These are phyloP conservation scores for Cladosporium sp. DNA, from an alignment of 2,329 filamentous ascomycete genomes.

Conservation along the genomic window DNA sequence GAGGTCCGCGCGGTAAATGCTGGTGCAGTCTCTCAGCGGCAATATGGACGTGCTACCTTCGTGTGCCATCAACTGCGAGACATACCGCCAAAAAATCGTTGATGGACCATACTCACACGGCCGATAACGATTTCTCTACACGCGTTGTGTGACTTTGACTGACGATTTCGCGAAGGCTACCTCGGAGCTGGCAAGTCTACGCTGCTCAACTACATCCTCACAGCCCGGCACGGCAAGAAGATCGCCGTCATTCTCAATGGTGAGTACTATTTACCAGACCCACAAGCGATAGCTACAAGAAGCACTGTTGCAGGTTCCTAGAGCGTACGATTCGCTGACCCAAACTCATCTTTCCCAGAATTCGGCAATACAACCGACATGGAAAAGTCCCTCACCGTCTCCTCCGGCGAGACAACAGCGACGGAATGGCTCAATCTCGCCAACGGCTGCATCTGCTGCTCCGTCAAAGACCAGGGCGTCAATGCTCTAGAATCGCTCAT, in stretches of 20 bases:
- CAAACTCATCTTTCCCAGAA: constrained; percentile 21
- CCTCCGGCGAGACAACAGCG: constrained; percentile 69
- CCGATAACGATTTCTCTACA: too few relatives aligned
- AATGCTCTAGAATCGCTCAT: constrained; percentile 94
- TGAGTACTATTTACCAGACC: constrained; percentile 28
- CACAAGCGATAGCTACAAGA: too few relatives aligned
- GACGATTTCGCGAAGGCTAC: constrained; percentile 59
- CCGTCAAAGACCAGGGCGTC: constrained; percentile 93
- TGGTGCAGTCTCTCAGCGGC: too few relatives aligned
- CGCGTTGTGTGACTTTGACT: background rate
- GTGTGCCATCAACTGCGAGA: too few relatives aligned
- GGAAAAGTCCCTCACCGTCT: constrained; percentile 91
- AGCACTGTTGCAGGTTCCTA: too few relatives aligned
- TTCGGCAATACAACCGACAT: constrained; percentile 68
- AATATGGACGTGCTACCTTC: too few relatives aligned
- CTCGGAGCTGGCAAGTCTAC: constrained; percentile 95
- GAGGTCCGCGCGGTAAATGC: too few relatives aligned
- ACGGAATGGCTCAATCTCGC: constrained; percentile 95
- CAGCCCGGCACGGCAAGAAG: constrained; percentile 91
- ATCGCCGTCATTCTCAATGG: constrained; percentile 97
- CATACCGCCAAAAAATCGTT: too few relatives aligned
- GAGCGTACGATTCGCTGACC: too few relatives aligned
- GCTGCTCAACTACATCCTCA: constrained; percentile 90
- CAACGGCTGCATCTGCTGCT: constrained; percentile 97
- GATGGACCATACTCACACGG: too few relatives aligned